Base-by-base conservation (phyloP, 305 asterid species). In the Striga hermonthica region DNA sequence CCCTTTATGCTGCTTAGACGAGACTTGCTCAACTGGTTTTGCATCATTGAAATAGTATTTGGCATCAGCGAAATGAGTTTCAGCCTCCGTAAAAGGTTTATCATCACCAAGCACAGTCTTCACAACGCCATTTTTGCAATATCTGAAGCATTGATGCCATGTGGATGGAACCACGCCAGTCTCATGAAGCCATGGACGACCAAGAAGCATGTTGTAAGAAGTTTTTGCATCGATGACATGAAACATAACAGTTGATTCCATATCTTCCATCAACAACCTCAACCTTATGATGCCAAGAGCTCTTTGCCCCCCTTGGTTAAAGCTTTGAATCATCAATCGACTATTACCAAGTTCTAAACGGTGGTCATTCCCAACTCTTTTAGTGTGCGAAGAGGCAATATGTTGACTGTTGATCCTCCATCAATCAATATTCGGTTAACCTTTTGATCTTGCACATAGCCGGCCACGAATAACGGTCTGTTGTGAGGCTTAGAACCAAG, bases 261-360 rank as follows among this genome's bases (percentile, higher is more conserved):
- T 54, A 6, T 54, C 59, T 15, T 8, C 59, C 37, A 54, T 54
- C n/a, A 54, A 7, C 6, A 54, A 54, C 34, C 16, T 28, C 9
- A 54, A 5, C 9, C 38, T 16, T 54, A 54, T 7, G n/a, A 16
- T 54, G 38, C 12, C 59, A 4, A 54, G 56, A 49, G 28, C 56
- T 28, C 31, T 49, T 49, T 49, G 28, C 28, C 56, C 28, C 31
- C 56, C 28, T 22, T 54, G 37, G 13, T 54, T 54, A 12, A 54
- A 54, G 4, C n/a, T n/a, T 54, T 54, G 59, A 34, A 54, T 54
- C n/a, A 54, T 54, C n/a, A 54, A 54, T 4, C 38, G 59, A 54
- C 59, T 3, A 16, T 6, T 54, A 9, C 4, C 3, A 4, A 54
- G 38, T 16, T 54, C 59, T 7, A n/a, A n/a, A 16, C 57, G 34